Conservation (phyloP, 345 rosid species). For the Camelina laxa region DNA sequence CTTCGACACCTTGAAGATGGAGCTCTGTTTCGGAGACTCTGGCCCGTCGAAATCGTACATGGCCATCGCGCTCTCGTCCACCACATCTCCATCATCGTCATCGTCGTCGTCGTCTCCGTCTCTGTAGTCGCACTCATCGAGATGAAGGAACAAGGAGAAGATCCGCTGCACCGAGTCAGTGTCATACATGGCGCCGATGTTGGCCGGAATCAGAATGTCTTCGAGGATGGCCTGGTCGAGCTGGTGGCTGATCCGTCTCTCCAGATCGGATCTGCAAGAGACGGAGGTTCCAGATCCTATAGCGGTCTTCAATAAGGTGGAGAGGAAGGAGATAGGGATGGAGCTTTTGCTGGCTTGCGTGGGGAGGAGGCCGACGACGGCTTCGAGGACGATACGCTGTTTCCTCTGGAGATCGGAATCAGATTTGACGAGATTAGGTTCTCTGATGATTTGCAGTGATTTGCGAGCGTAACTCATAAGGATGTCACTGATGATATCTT, state of each 20-base stretch:
- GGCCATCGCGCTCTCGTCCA: constrained; percentile 73
- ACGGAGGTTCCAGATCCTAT: constrained; percentile 66
- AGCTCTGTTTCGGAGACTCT: constrained; percentile 94
- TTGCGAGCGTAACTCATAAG: constrained; percentile 77
- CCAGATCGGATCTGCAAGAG: constrained; percentile 86
- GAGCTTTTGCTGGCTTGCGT: constrained; percentile 83
- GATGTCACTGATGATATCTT: constrained; percentile 86
- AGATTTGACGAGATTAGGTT: constrained; percentile 50
- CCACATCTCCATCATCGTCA: constrained; percentile 58
- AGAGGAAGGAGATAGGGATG: constrained; percentile 89
- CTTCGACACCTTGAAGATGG: constrained; percentile 91
- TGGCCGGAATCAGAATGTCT: constrained; percentile 79
- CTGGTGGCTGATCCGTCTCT: constrained; percentile 86
- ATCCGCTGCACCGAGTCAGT: constrained; percentile 83
- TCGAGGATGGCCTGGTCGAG: constrained; percentile 96
- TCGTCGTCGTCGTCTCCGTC: constrained; percentile 68
- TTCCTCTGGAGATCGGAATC: constrained; percentile 80
- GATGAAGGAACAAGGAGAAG: constrained; percentile 81
- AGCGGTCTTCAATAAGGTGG: constrained; percentile 79
- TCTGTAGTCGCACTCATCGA: constrained; percentile 68
- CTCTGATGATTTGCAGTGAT: constrained; percentile 70
- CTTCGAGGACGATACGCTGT: constrained; percentile 78
- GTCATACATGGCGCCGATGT: constrained; percentile 63
- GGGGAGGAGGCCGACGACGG: constrained; percentile 74
- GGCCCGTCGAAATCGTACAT: constrained; percentile 86